A percentile compares a stretch with the other conserved stretches of the same genome.
phyloP scores from a whole-genome alignment of 768 basidiomycete species.

The Russula ochroleuca region DNA sequence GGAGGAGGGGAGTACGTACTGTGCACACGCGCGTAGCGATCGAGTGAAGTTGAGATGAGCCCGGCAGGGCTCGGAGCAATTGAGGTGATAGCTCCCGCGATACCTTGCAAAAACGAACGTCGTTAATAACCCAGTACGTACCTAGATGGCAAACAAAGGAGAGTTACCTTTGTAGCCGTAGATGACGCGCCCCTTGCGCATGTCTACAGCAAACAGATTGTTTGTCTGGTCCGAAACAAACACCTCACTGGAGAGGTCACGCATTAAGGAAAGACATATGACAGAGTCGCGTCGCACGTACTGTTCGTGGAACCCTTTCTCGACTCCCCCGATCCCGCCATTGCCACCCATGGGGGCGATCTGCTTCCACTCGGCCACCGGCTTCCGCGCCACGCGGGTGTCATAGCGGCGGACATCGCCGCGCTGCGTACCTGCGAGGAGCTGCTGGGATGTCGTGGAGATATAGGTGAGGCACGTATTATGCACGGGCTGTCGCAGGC shows the following conservation, averaged over 20 bases:
- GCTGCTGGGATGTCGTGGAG: constrained; percentile 41
- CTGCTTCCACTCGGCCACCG: constrained; percentile 62
- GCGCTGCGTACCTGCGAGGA: constrained; percentile 67
- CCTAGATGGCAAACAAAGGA: neutral
- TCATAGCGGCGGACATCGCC: constrained; percentile 79
- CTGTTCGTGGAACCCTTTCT: constrained; percentile 61
- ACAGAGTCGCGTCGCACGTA: constrained; percentile 35
- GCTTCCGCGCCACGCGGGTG: constrained; percentile 60
- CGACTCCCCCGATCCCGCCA: constrained; percentile 51
- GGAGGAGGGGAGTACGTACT: constrained; percentile 51
- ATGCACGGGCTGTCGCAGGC: constrained; percentile 73
- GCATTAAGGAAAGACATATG: neutral
- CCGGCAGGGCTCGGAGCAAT: constrained; percentile 51
- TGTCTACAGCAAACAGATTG: constrained; percentile 61
- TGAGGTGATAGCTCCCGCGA: constrained; percentile 67
- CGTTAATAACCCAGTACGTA: neutral
- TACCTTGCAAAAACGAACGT: constrained; percentile 39
- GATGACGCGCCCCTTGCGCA: constrained; percentile 58
- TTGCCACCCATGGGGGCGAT: constrained; percentile 48
- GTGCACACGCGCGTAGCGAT: constrained; percentile 70
- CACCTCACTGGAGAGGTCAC: constrained; percentile 47
- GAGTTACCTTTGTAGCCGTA: constrained; percentile 65
- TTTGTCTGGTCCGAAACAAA: constrained; percentile 66
- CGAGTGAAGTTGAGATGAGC: constrained; percentile 60
- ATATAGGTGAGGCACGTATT: constrained; percentile 66